Evolutionary conservation across 257 asterid species (phyloP).

Genomic region (Knoxia roxburghii): DNA sequence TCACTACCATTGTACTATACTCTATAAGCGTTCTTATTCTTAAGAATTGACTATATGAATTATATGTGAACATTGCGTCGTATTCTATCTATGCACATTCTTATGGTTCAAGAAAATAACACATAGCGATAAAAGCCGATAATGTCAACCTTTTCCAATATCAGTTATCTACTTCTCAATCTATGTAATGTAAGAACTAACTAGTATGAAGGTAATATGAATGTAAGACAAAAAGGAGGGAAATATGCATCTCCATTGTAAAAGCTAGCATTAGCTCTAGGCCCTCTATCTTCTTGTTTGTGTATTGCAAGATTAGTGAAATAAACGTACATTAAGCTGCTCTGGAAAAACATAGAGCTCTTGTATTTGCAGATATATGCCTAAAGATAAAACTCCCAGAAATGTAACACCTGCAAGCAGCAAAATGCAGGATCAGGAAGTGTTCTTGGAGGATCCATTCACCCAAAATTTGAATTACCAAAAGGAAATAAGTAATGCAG

Average conservation of each 20-base stretch:
- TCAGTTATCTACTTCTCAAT: neutral
- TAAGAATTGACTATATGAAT: no score
- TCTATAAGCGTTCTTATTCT: no score
- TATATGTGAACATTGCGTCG: no score
- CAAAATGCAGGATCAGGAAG: neutral
- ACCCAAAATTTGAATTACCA: no score
- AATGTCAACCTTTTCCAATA: neutral
- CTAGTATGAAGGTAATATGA: no score
- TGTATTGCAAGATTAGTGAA: neutral
- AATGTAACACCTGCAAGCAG: conserved; percentile 9
- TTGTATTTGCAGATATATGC: neutral
- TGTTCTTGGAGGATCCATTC: no score
- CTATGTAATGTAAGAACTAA: no score
- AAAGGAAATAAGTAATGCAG: neutral
- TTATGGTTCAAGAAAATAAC: neutral
- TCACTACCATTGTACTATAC: no score
- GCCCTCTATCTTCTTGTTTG: neutral
- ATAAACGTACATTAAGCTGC: neutral
- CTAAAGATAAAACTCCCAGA: neutral
- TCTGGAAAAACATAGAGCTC: neutral
- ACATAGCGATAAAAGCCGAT: neutral
- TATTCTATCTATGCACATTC: no score
- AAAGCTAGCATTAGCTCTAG: no score
- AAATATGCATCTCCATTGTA: no score
- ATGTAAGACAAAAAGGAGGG: no score